These are phyloP conservation scores for Suillus weaverae DNA, from an alignment of 768 basidiomycete species.

Conservation along the genomic window DNA sequence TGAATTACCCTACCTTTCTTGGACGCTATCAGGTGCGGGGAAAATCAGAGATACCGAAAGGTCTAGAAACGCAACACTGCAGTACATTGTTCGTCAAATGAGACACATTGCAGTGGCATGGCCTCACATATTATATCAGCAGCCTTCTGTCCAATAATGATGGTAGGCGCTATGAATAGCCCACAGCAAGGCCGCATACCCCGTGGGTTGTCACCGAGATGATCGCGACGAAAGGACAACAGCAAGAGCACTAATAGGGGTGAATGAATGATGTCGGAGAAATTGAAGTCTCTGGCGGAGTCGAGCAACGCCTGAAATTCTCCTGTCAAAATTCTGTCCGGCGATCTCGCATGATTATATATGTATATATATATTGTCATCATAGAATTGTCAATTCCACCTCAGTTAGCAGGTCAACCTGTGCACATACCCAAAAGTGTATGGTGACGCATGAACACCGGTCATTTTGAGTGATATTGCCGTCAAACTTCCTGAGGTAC, in stretches of 20 bases:
- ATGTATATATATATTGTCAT: neutral
- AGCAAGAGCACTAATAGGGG: neutral
- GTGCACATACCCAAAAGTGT: neutral
- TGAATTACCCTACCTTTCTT: neutral
- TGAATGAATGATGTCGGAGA: neutral
- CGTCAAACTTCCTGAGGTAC: neutral
- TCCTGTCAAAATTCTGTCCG: neutral
- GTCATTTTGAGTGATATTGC: neutral
- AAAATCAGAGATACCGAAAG: neutral
- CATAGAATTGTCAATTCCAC: neutral
- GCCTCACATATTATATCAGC: neutral
- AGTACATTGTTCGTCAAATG: neutral
- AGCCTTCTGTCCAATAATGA: neutral
- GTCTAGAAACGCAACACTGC: neutral
- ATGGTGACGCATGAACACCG: neutral
- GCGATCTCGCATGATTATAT: neutral
- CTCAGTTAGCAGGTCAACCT: neutral
- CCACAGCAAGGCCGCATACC: constrained; percentile 3
- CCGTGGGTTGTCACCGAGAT: neutral
- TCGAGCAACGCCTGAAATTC: neutral
- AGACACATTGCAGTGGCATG: neutral
- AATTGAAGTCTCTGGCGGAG: neutral
- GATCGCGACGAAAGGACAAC: neutral
- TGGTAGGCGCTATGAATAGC: neutral
- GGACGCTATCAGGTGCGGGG: neutral